Conservation (phyloP, 1,284 basidiomycete genomes). For the Microbotryum saponariae region DNA sequence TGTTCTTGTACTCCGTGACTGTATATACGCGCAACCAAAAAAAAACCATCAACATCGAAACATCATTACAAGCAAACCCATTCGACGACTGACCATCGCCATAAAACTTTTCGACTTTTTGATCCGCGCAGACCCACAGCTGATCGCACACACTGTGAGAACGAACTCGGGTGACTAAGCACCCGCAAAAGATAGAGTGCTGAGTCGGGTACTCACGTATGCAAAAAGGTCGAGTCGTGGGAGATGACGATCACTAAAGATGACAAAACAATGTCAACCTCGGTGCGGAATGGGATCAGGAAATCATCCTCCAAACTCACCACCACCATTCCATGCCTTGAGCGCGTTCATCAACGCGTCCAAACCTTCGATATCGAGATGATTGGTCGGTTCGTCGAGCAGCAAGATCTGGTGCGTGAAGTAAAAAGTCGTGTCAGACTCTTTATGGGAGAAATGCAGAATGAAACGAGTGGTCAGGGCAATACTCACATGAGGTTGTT, state of each 20-base stretch:
- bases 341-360: conserved; percentile 90
- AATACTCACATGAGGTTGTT: conserved; percentile 47
- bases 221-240: conserved; percentile 72
- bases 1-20: conserved; percentile 24
- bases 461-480: too few species aligned
- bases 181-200: neutral
- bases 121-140: conserved; percentile 86
- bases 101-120: conserved; percentile 47
- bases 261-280: too few species aligned
- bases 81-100: conserved; percentile 18
- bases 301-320: conserved; percentile 26
- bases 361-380: conserved; percentile 64
- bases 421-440: too few species aligned
- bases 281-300: too few species aligned
- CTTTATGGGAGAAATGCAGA: neutral
- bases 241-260: conserved; percentile 65
- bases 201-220: conserved; percentile 48
- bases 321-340: conserved; percentile 89
- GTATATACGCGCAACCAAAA: neutral
- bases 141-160: conserved; percentile 45
- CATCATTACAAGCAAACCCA: neutral
- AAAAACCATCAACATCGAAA: neutral
- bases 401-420: conserved; percentile 60
- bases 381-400: conserved; percentile 87
- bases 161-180: conserved; percentile 42